A percentile compares a stretch with the other conserved stretches of the same genome.
Conservation (phyloP, 108 stramenopile species). For the Bacterosira constricta region DNA sequence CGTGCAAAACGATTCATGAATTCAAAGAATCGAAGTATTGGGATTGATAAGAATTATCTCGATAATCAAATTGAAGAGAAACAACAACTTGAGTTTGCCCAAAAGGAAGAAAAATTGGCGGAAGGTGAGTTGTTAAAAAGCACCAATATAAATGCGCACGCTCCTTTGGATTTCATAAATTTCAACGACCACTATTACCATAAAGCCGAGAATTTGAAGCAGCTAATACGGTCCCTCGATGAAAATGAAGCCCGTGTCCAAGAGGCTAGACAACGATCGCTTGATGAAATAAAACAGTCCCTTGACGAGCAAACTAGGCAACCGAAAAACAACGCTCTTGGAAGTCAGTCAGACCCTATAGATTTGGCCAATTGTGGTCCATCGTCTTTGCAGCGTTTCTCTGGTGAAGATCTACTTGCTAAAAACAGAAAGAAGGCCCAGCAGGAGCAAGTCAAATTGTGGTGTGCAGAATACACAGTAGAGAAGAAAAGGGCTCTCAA, state of each 20-base stretch:
- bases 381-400: constrained; percentile 41
- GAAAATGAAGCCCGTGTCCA: constrained; percentile 16
- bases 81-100: constrained; percentile 9
- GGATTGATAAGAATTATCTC: constrained; percentile 34
- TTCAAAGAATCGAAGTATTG: constrained; percentile 46
- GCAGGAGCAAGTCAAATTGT: constrained; percentile 44
- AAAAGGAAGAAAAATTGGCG: constrained; percentile 31
- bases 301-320: constrained; percentile 40
- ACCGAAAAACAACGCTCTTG: constrained; percentile 51
- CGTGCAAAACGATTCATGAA: constrained; percentile 47
- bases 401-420: constrained; percentile 38
- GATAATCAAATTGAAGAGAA: constrained; percentile 51
- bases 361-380: constrained; percentile 39
- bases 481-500: constrained; percentile 37
- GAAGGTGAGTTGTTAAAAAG: constrained; percentile 5
- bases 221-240: constrained; percentile 17
- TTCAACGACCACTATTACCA: background rate
- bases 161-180: background rate
- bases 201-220: constrained; percentile 30
- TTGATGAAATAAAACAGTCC: constrained; percentile 27
- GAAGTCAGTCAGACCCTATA: constrained; percentile 25
- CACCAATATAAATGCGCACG: background rate
- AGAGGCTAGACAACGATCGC: constrained; percentile 20
- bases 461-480: constrained; percentile 30
- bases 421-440: constrained; percentile 36